Evolutionary conservation across 2,329 filamentous ascomycete species (phyloP).

Genomic region (Verticillium klebahnii): DNA sequence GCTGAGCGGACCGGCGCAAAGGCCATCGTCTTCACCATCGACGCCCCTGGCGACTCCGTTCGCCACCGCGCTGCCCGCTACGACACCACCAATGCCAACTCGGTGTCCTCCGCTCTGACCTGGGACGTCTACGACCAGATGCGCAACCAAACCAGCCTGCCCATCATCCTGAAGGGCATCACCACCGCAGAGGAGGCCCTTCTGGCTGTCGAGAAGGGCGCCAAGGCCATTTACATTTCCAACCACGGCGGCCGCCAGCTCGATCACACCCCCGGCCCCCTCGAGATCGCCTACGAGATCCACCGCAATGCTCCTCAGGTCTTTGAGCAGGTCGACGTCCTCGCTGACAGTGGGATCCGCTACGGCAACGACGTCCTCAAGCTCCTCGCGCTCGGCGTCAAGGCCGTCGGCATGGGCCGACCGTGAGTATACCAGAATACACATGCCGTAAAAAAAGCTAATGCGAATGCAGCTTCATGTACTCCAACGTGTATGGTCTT

Average conservation of each 20-base stretch:
- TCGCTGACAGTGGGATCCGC: slow-evolving; percentile 32
- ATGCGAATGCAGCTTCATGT: slow-evolving; percentile 34
- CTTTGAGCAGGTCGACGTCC: slow-evolving; percentile 27
- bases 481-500: slow-evolving; percentile 42
- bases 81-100: slow-evolving; percentile 12
- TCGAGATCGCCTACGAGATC: slow-evolving; percentile 27
- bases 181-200: slow-evolving; percentile 31
- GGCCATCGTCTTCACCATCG: slow-evolving; percentile 33
- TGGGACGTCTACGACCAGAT: slow-evolving; percentile 23
- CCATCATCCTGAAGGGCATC: slow-evolving; percentile 32
- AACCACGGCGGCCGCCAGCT: slow-evolving; percentile 39
- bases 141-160: slow-evolving; percentile 24
- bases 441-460: not conserved
- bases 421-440: slow-evolving; percentile 10
- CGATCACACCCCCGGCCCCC: slow-evolving; percentile 27
- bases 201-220: slow-evolving; percentile 24
- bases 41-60: slow-evolving; percentile 18
- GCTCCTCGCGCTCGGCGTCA: slow-evolving; percentile 32
- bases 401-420: slow-evolving; percentile 37
- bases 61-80: slow-evolving; percentile 17
- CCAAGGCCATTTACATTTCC: slow-evolving; percentile 31
- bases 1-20: slow-evolving; percentile 28
- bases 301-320: slow-evolving; percentile 29
- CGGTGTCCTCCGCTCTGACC: slow-evolving; percentile 11
- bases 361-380: slow-evolving; percentile 34